Evolutionary conservation across 2,329 filamentous ascomycete genomes (phyloP), one percentile per base, ranked within the genome.

Genomic region (Cytospora mali): DNA sequence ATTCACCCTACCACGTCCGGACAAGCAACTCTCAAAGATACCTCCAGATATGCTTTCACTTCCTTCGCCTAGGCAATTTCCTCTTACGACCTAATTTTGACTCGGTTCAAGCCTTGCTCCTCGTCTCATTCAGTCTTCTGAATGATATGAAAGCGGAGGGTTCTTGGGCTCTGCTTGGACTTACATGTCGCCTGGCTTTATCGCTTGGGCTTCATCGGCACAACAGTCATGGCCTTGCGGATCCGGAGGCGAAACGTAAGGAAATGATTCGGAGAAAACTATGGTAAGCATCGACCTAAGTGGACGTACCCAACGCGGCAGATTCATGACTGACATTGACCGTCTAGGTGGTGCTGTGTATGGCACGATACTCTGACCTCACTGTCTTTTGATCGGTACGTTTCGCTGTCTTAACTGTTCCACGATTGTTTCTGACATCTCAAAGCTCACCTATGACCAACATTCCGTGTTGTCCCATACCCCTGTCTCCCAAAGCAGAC

Each of bases 111-210:
- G 86, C 86, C 1, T 74, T 89, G 48, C 75, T 89, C 1, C 79
- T 89, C 50, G 85, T 84, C 4, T 82, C 84, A 31, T 88, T 88
- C 66, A 85, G 87, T 2, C 76, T 89, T 2, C 75, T 88, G 28
- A 89, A 89, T 67, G 86, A 89, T 64, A 89, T 89, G 86, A 88
- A 88, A 69, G 86, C 86, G 1, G 86, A 89, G 69, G 86, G 85
- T 0, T 88, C 86, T 0, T 89, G 86, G 86, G 86, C 86, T 0
- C 72, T 89, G 58, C 80, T 87, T 56, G 86, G 86, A 0, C 79
- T 88, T 51, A 88, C 86, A 0, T 88, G 85, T 65, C 81, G 86
- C 28, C 77, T 89, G n/a, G 86, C 86, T 0, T 85, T 88, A 69
- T 88, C 86, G 0, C 76, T 89, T 1, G 86, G 86, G 5, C 75